Conservation (phyloP, 1,284 basidiomycete species). For the Inonotus obliquus region DNA sequence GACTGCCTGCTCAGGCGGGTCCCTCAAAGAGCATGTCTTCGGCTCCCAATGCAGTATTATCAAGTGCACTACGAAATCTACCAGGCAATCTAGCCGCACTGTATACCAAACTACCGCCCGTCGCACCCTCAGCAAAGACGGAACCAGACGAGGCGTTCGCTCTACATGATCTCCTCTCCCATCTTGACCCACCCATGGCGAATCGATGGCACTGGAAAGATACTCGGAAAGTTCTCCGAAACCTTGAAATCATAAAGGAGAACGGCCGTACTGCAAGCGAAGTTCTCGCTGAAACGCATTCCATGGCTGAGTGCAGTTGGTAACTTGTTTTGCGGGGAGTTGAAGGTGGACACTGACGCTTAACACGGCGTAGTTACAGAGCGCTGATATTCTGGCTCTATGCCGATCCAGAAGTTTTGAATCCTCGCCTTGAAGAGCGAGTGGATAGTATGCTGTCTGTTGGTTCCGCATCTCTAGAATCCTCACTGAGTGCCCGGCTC, state of each 20-base stretch:
- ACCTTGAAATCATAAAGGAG: constrained; percentile 76
- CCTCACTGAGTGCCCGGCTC: constrained; percentile 17
- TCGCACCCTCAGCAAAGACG: constrained; percentile 44
- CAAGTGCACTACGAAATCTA: constrained; percentile 38
- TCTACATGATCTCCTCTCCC: constrained; percentile 64
- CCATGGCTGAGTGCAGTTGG: constrained; percentile 43
- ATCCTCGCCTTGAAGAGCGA: constrained; percentile 69
- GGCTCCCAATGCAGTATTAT: constrained; percentile 33
- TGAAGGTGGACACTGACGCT: too few species aligned
- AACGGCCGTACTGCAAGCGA: constrained; percentile 65
- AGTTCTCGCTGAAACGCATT: constrained; percentile 61
- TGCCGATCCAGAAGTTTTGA: constrained; percentile 62
- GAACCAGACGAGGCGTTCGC: constrained; percentile 52
- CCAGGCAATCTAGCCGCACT: constrained; percentile 45
- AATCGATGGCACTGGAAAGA: constrained; percentile 95
- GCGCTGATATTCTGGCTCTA: constrained; percentile 93
- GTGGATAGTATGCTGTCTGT: constrained; percentile 81
- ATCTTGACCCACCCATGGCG: constrained; percentile 75
- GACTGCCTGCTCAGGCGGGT: constrained; percentile 32
- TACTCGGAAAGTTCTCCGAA: constrained; percentile 83
- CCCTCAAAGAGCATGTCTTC: constrained; percentile 10
- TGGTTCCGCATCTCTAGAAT: constrained; percentile 40
- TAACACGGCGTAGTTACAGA: constrained; percentile 55
- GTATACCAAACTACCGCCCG: constrained; percentile 49
- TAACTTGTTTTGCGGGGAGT: constrained; percentile 24